These are phyloP conservation scores for Malus hybrid DNA, from an alignment of 331 rosid species.

Conservation along the genomic window DNA sequence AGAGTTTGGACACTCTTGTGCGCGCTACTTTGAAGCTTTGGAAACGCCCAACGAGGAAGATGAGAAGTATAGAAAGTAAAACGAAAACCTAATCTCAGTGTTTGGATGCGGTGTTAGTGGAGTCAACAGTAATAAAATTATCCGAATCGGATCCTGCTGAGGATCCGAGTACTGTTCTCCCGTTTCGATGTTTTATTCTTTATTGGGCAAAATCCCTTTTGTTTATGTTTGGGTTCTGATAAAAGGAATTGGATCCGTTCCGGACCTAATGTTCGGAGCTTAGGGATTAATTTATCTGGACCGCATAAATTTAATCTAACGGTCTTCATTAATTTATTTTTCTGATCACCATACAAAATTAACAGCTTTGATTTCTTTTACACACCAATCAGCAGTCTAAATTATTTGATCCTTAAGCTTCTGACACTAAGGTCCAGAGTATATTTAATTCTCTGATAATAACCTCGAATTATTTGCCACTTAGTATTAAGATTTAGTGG, in stretches of 20 bases:
- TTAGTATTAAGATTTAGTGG: too few relatives aligned
- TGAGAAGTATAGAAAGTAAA: background rate
- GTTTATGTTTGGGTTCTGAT: too few relatives aligned
- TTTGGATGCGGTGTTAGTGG: constrained; percentile 1
- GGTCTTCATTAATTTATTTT: too few relatives aligned
- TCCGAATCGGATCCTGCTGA: too few relatives aligned
- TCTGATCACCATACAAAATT: rapidly evolving
- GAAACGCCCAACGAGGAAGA: background rate
- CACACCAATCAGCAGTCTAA: too few relatives aligned
- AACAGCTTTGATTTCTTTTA: too few relatives aligned
- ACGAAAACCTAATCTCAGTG: constrained; percentile 2
- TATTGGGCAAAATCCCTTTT: too few relatives aligned
- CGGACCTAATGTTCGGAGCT: rapidly evolving
- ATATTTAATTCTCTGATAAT: too few relatives aligned
- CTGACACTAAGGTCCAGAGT: rapidly evolving
- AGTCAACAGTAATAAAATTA: background rate
- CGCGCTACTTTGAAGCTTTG: background rate
- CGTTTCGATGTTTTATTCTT: too few relatives aligned
- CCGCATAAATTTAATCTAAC: rapidly evolving
- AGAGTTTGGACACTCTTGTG: background rate
- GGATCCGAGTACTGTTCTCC: background rate
- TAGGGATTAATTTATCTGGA: rapidly evolving
- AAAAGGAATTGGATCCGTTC: too few relatives aligned
- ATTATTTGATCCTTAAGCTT: rapidly evolving
- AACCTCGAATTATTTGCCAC: too few relatives aligned